Evolutionary conservation across 73 alveolate genomes (phyloP), one percentile per base, ranked within the genome.

Genomic region (Effrenium voratum): DNA sequence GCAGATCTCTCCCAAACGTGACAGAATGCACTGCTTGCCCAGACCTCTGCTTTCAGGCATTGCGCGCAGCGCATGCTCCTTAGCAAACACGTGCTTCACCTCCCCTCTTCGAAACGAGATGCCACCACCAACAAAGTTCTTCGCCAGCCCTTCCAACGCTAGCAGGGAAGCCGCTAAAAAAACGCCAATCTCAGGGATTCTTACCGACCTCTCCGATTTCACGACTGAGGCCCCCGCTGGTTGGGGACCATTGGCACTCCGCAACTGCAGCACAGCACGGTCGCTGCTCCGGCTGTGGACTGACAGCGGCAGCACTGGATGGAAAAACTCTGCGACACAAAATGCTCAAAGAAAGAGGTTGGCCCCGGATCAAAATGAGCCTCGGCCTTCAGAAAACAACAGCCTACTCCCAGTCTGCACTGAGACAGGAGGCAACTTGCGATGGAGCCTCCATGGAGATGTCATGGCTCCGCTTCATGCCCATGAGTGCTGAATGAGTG

Each of bases 191-290:
- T 52, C 8, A 12, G 63, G 8, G 63, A 52, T 52, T 52, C 63
- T 52, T 8, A 52, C 19, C 19, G 63, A 24, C 15, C 10, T 5
- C n/a, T n/a, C n/a, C n/a, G n/a, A n/a, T n/a, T n/a, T n/a, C n/a
- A n/a, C n/a, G n/a, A n/a, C 96, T 45, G 36, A 49, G 96, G 47
- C 49, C 57, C 41, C n/a, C 57, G 73, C 96, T 88, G 96, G 79
- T 88, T 88, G 1, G 96, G 96, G n/a, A 91, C 98, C 98, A 91
- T 91, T 6, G 91, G 98, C 70, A 91, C 91, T 3, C 98, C 98
- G 44, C 98, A 91, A 91, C 98, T 91, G 91, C 98, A 91, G 68
- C 98, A 91, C 46, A 91, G 84, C 24, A 50, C 98, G 22, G 91
- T 91, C 81, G 98, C 52, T 38, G 66, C 98, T 24, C 95, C 95